Conservation (phyloP, 148 eudicot species). For the Rhododendron henanense region DNA sequence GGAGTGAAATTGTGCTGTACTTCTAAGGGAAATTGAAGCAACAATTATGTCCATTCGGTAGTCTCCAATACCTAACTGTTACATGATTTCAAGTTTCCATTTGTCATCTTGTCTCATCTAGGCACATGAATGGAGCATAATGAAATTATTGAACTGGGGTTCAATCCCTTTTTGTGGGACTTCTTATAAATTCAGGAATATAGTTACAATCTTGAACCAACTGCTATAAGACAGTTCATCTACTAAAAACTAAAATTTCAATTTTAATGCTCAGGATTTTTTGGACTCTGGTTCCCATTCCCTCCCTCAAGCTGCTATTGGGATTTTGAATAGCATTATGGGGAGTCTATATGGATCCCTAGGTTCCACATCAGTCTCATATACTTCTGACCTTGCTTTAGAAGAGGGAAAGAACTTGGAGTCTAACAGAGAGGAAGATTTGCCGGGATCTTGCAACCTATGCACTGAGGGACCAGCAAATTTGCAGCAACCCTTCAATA, state of each 20-base stretch:
- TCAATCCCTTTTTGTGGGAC: not conserved
- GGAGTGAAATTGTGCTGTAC: not conserved
- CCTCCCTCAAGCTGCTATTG: conserved; percentile 62
- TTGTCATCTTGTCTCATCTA: not conserved
- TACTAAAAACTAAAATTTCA: not conserved
- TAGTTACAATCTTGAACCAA: not conserved
- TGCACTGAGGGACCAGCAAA: conserved; percentile 13
- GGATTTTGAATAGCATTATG: conserved; percentile 49
- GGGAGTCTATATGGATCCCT: conserved; percentile 41
- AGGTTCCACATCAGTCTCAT: conserved; percentile 35
- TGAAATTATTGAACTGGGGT: not conserved
- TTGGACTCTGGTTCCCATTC: conserved; percentile 25
- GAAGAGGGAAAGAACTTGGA: conserved; percentile 23
- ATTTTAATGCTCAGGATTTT: conserved; percentile 3
- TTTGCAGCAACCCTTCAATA: conserved; percentile 21
- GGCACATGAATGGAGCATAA: not conserved
- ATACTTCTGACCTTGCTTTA: conserved; percentile 24
- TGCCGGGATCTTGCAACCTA: conserved; percentile 32
- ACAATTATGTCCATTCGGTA: not conserved
- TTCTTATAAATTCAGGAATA: not conserved
- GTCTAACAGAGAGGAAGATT: conserved; percentile 31
- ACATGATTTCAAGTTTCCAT: not conserved
- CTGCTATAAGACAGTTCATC: not conserved
- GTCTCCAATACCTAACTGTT: not conserved
- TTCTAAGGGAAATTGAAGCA: not conserved